A percentile compares a stretch with the other conserved stretches of the same genome.
Conservation (phyloP, 2,329 filamentous ascomycete species). For the Calonectria honghensis region DNA sequence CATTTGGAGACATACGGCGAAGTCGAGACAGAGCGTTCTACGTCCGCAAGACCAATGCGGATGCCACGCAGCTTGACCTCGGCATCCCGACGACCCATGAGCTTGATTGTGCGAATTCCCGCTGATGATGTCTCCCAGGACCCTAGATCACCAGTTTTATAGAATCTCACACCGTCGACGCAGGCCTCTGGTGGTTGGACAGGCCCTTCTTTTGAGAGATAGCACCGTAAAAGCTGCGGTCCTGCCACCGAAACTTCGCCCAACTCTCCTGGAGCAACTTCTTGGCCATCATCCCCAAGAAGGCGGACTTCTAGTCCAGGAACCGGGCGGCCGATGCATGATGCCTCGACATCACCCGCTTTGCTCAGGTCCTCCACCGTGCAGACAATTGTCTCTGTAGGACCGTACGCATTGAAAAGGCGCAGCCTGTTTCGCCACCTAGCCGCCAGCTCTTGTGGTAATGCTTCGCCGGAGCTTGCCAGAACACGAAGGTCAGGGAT, state of each 20-base stretch:
- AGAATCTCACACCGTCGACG: neutral
- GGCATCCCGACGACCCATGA: slow-evolving; percentile 1
- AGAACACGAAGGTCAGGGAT: neutral
- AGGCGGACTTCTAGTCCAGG: neutral
- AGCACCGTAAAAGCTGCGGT: neutral
- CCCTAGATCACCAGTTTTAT: neutral
- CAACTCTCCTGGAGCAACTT: neutral
- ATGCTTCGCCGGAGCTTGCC: neutral
- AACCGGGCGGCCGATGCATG: neutral
- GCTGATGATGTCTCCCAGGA: neutral
- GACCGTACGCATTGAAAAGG: neutral
- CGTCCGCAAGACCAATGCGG: neutral
- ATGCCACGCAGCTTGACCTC: neutral
- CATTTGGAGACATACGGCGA: neutral
- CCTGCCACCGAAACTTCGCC: neutral
- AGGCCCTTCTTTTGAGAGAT: neutral
- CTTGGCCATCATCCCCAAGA: neutral
- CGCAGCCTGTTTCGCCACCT: neutral
- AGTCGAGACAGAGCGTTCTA: neutral
- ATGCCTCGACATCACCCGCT: neutral
- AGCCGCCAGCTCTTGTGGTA: neutral
- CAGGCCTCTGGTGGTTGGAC: neutral
- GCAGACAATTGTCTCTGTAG: slow-evolving; percentile 9
- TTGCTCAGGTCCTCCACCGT: neutral
- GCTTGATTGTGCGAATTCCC: neutral